phyloP scores from a whole-genome alignment of 352 stramenopile genomes.

The Vaucheria bursata region DNA sequence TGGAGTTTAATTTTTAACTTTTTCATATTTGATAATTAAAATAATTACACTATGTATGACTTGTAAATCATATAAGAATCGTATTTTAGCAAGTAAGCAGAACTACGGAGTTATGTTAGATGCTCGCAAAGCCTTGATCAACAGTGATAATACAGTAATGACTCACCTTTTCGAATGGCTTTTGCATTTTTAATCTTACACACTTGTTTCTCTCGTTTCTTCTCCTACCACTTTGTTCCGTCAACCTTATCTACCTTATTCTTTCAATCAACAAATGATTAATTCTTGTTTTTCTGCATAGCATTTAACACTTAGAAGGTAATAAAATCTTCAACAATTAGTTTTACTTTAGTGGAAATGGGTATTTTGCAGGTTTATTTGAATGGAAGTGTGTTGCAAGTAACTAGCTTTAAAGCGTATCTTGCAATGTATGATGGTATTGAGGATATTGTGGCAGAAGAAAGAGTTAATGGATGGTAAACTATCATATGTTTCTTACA shows the following conservation, averaged over 20 bases:
- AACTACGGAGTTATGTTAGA: too few relatives aligned
- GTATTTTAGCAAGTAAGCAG: too few relatives aligned
- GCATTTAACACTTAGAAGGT: neutral
- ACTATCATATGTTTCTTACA: neutral
- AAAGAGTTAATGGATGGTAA: slow-evolving; percentile 83
- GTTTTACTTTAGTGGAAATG: neutral
- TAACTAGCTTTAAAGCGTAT: slow-evolving; percentile 94
- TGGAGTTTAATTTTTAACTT: neutral
- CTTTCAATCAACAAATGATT: too few relatives aligned
- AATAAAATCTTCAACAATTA: neutral
- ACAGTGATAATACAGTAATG: too few relatives aligned
- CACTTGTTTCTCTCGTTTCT: too few relatives aligned
- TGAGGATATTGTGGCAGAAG: slow-evolving; percentile 73
- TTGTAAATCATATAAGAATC: neutral
- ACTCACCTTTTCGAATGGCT: too few relatives aligned
- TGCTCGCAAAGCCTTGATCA: too few relatives aligned
- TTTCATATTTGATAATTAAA: neutral
- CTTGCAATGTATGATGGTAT: slow-evolving; percentile 75
- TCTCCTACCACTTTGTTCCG: too few relatives aligned
- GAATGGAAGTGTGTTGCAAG: slow-evolving; percentile 57
- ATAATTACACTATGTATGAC: neutral
- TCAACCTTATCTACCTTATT: too few relatives aligned
- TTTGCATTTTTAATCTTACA: too few relatives aligned
- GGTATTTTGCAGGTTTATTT: slow-evolving; percentile 12
- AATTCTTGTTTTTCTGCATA: neutral